phyloP scores from a whole-genome alignment of 768 basidiomycete genomes.

The Sporobolomyces phaffii region DNA sequence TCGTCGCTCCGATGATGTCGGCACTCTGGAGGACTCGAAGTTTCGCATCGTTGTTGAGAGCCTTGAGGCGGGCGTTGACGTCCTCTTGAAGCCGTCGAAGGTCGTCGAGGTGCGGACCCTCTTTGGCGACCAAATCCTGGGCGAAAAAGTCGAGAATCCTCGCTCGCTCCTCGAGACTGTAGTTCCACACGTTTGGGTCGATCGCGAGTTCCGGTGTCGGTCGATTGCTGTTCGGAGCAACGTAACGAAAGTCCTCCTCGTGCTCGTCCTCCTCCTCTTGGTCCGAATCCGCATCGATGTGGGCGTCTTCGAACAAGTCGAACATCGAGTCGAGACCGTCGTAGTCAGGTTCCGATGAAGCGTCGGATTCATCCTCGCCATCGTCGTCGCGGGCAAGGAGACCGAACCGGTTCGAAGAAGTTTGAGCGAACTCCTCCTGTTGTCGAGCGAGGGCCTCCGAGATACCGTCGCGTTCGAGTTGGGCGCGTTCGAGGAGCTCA shows the following conservation, averaged over 20 bases:
- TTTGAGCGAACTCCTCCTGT: not conserved
- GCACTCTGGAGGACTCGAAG: slow-evolving; percentile 55
- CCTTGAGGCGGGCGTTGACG: slow-evolving; percentile 50
- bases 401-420: not conserved
- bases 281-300: not conserved
- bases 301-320: not conserved
- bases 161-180: slow-evolving; percentile 55
- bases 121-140: slow-evolving; percentile 47
- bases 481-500: not conserved
- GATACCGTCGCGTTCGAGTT: not conserved
- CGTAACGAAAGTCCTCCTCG: not conserved
- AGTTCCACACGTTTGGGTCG: slow-evolving; percentile 53
- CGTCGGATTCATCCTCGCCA: not conserved
- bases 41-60: slow-evolving; percentile 49
- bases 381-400: not conserved
- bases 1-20: slow-evolving; percentile 70
- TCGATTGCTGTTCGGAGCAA: slow-evolving; percentile 46
- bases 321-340: not conserved
- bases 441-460: not conserved
- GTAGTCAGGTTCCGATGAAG: not conserved
- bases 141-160: slow-evolving; percentile 53
- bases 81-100: slow-evolving; percentile 52
- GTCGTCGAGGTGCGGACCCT: slow-evolving; percentile 44
- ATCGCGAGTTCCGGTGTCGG: slow-evolving; percentile 49
- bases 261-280: not conserved